Base-by-base conservation (phyloP, 441 rosid species). In the Eruca vesicaria region DNA sequence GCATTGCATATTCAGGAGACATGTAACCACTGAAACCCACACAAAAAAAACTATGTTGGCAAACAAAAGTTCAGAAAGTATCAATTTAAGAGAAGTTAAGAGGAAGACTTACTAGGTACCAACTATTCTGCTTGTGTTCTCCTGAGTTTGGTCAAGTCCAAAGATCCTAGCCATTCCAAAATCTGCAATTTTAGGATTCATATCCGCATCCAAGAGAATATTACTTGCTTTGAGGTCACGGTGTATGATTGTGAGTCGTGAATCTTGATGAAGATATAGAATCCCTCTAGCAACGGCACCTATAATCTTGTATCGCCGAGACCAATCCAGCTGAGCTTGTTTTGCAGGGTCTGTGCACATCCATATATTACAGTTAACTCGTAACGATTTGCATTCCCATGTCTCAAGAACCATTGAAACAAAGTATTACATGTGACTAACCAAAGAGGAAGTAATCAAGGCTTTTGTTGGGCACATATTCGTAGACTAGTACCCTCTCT, bases 401-500 rank as follows among this genome's bases (percentile, higher is more conserved):
- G 59, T 18, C 6, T 59, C 7, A 16, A 41, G 59, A 60, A 50
- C 21, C 15, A 7, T 15, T 14, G 7, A 66, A 64, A 43, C 48
- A 56, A 59, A 64, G 43, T 12, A 16, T 7, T 12, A 18, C 35
- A 50, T 15, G 36, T 1, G 21, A 45, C 82, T 71, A 1, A 85
- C 88, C 86, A 14, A 84, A 61, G 3, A 61, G 26, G 76, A 87
- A 81, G 69, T 71, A 63, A 48, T 89, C 89, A 7, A 89, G 86
- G 58, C 94, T 89, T 35, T 74, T 60, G 63, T 86, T 84, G 11
- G 87, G 89, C 43, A 89, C 73, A 73, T 67, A 87, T 67, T 87
- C 94, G 9, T 86, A 89, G 67, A 89, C 74, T 1, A 87, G 73
- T 61, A 87, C 48, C 73, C 78, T 89, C 74, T 89, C 94, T 6